Evolutionary conservation across 176 grass and related monocot species (phyloP).

Genomic region (Juncus effusus): DNA sequence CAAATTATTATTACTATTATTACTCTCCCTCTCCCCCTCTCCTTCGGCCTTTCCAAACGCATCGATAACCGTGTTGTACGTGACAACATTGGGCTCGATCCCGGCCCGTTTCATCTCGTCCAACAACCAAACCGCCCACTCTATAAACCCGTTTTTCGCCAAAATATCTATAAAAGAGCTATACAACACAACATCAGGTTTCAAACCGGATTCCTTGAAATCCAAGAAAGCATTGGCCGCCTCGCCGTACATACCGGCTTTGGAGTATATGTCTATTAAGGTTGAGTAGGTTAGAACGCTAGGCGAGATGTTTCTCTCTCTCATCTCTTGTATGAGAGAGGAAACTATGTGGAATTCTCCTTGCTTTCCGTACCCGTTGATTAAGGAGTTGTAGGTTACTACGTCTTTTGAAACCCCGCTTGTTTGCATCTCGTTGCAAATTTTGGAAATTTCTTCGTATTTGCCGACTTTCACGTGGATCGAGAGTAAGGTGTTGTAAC

Average conservation of each 20-base stretch:
- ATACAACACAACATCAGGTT: slow-evolving; percentile 91
- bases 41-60: slow-evolving; percentile 80
- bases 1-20: background rate
- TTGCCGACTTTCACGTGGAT: slow-evolving; percentile 85
- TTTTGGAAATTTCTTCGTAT: slow-evolving; percentile 70
- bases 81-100: slow-evolving; percentile 95
- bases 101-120: slow-evolving; percentile 88
- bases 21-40: slow-evolving; percentile 42
- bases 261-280: slow-evolving; percentile 97
- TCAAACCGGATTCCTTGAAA: slow-evolving; percentile 91
- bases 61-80: slow-evolving; percentile 95
- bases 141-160: slow-evolving; percentile 94
- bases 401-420: slow-evolving; percentile 82
- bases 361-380: slow-evolving; percentile 97
- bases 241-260: slow-evolving; percentile 91
- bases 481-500: slow-evolving; percentile 91
- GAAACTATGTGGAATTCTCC: slow-evolving; percentile 68
- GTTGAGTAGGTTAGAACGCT: slow-evolving; percentile 93
- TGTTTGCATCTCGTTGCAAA: slow-evolving; percentile 81
- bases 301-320: slow-evolving; percentile 53
- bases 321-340: slow-evolving; percentile 92
- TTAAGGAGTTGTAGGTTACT: slow-evolving; percentile 96
- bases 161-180: slow-evolving; percentile 97
- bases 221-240: slow-evolving; percentile 90
- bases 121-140: slow-evolving; percentile 84